Evolutionary conservation across 192 early-diverging fungal genomes (phyloP), one percentile per base, ranked within the genome.

Genomic region (Allomyces javanicus): DNA sequence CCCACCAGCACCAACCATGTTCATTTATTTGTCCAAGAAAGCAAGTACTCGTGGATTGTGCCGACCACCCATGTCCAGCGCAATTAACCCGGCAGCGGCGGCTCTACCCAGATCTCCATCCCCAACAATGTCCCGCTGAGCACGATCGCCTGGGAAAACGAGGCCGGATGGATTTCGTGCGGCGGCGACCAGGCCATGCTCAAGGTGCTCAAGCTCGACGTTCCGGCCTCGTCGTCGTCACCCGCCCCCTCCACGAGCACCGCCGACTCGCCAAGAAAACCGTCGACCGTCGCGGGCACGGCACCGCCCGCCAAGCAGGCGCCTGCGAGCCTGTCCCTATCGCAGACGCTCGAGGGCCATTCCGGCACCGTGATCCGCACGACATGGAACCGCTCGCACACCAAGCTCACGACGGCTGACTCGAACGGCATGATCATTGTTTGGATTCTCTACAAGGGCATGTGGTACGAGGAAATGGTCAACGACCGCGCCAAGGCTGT

Each of bases 391-490:
- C 64, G 67, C 33, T 72, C 75, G 50, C 75, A 82, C 61, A 72
- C 69, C 21, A 84, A 84, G 62, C 73, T 84, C 14, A 83, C 83
- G 23, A 82, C 83, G 1, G 76, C 80, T 5, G 83, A 84, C 72
- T 70, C 74, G 25, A 76, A 77, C 64, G 83, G 83, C 10, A 67
- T 84, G 62, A 84, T 84, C 62, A 84, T 84, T 62, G 83, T 84
- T 0, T 84, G 83, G 83, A 79, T 84, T 21, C 66, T 84, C 25
- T 84, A 84, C 72, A 84, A 84, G 66, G 83, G 80, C 12, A 75
- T 75, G 19, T 81, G 81, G 76, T 84, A 84, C 68, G 83, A 84
- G 71, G 83, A 84, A 72, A 84, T 84, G 83, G 81, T 84, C 71
- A 84, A 84, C 67, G 83, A 84, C 66, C 72, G 83, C 19, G 81